These are phyloP conservation scores for Dendrothele bispora DNA, from an alignment of 768 basidiomycete genomes.

Conservation along the genomic window DNA sequence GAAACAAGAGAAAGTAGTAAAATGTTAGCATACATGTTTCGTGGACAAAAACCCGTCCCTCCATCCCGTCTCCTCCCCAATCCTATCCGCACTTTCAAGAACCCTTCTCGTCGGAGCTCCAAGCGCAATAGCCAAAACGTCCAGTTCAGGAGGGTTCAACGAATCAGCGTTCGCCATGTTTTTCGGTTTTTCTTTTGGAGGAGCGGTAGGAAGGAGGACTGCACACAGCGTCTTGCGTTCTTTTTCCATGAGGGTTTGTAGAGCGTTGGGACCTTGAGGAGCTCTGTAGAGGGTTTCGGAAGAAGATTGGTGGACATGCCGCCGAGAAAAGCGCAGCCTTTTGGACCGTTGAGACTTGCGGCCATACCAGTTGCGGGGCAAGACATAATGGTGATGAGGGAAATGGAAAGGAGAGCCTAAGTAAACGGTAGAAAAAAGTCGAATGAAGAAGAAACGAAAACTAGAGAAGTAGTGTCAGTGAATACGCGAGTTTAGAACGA, in stretches of 20 bases:
- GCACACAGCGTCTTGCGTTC: background rate
- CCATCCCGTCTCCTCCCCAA: background rate
- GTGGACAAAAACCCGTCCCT: constrained; percentile 2
- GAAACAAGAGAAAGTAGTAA: too few species aligned
- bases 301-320: background rate
- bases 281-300: constrained; percentile 1
- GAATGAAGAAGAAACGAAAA: background rate
- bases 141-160: constrained; percentile 2
- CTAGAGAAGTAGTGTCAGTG: background rate
- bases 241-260: background rate
- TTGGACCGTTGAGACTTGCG: background rate
- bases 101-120: background rate
- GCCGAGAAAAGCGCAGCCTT: constrained; percentile 4
- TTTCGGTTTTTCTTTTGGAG: background rate
- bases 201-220: constrained; percentile 1
- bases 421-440: background rate
- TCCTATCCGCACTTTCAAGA: background rate
- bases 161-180: constrained; percentile 1
- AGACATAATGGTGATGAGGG: background rate
- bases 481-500: too few species aligned
- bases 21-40: too few species aligned
- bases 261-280: constrained; percentile 2
- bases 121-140: constrained; percentile 1
- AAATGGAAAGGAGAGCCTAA: background rate
- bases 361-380: background rate